Evolutionary conservation across 257 asterid species (phyloP), one percentile per base, ranked within the genome.

Genomic region (Ilex asprella): DNA sequence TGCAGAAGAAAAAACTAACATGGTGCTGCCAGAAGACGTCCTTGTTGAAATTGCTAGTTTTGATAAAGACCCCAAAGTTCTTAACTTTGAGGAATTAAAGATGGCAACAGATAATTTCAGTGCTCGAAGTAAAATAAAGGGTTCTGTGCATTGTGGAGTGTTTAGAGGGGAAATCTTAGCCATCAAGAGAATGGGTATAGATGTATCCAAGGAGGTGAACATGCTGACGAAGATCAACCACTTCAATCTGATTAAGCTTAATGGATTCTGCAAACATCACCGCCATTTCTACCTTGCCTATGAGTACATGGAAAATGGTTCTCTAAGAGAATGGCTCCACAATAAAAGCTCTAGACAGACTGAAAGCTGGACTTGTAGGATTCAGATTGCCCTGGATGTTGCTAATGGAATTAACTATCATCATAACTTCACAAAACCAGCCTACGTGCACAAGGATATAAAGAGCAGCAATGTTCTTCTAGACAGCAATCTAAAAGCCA

Each of bases 341-440:
- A 41, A 41, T 7, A 41, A 11, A 7, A 41, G 12, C 47, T 11
- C 73, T 21, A 35, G 46, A 58, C 68, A 49, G 1, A 21, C 16
- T 16, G 56, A 67, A 49, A 64, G 71, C 54, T 80, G 83, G 87
- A 62, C 14, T 29, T 66, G 47, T 60, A 62, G 62, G 68, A 64
- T 80, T 31, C 69, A 69, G 56, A 80, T 85, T n/a, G 93, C 87
- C 2, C 72, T 78, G 16, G 89, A 85, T 62, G 77, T 85, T 27
- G 83, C 89, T 29, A 76, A 78, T 46, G 89, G 89, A 51, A 89
- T 85, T 68, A 85, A 77, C 65, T 85, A 85, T 62, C 93, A 80
- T 69, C 89, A 85, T 77, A 74, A 57, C 69, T 85, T 76, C 32
- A 69, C 85, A 13, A 76, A 69, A 60, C 89, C 89, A 59, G 79